Percentiles rank a stretch among this genome's conserved stretches.
phyloP scores from a whole-genome alignment of 176 grass and related monocot genomes.

The Otatea glauca region DNA sequence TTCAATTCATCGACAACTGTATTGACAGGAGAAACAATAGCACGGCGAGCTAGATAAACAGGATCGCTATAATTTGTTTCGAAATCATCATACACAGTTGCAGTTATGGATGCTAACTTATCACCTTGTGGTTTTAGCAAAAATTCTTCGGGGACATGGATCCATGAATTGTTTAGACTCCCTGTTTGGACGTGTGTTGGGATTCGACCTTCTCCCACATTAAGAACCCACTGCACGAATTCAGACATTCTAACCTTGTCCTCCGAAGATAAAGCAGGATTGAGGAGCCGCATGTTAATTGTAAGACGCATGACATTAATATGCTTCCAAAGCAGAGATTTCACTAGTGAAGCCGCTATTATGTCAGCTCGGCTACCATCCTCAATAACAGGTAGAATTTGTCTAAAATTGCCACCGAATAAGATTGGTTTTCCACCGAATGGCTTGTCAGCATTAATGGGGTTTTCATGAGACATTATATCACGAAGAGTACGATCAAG shows the following conservation, averaged over 20 bases:
- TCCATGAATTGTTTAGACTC: too few species aligned
- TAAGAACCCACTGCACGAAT: slow-evolving; percentile 4
- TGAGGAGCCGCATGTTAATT: background rate
- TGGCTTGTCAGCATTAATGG: background rate
- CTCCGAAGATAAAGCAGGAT: background rate
- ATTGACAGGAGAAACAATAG: too few species aligned
- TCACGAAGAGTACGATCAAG: background rate
- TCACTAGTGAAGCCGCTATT: background rate
- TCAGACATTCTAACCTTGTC: rapidly evolving
- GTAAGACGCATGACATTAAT: background rate
- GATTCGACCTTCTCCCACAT: background rate
- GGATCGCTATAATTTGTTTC: rapidly evolving
- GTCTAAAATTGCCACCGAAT: too few species aligned
- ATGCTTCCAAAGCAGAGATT: background rate
- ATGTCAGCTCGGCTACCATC: background rate
- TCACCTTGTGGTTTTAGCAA: rapidly evolving
- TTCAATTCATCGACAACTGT: too few species aligned
- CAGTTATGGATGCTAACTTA: rapidly evolving
- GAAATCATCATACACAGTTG: background rate
- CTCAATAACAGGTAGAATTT: too few species aligned
- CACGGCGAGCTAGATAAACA: background rate
- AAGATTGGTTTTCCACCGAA: background rate
- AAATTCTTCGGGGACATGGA: background rate
- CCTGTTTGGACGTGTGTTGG: too few species aligned
- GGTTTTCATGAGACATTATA: background rate